Evolutionary conservation across 164 flowering plant species (phyloP), one percentile per base, ranked within the genome.

Genomic region (Magnolia sinica): DNA sequence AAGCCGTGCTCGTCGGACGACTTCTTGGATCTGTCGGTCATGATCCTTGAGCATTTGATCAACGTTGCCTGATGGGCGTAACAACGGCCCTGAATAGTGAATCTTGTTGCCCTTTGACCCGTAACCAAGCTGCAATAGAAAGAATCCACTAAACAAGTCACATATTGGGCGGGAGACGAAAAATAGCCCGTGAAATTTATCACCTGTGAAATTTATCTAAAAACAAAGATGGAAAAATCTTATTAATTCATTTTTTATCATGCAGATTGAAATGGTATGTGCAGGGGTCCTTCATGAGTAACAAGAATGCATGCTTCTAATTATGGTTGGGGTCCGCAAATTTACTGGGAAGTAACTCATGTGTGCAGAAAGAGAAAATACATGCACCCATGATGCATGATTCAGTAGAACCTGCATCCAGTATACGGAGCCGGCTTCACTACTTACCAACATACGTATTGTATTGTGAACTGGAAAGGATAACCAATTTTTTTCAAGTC

Each of bases 1-100:
- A 0, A 88, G 69, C n/a, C 96, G 91, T 70, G 96, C 91, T 80
- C 98, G 87, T 61, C 99, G 84, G 24, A 85, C 92, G 63, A 91
- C 99, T 80, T 96, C 98, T 84, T 94, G 99, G 74, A 96, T 86
- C 50, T 94, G 99, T 70, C 95, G 94, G 74, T 96, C 99, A 66
- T 92, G 96, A 61, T 96, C 98, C 80, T 94, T 92, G 68, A 94
- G 83, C 90, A 91, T 82, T 89, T 96, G 96, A 73, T 96, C 98
- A 84, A 91, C 80, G 71, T 96, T 94, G 69, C 93, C 89, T 31
- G 97, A 87, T 4, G 93, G 92, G 18, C 84, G 93, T 10, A 91
- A 52, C 68, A 92, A 85, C 4, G 99, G 98, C 23, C 99, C 99
- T 37, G 99, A 96, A 82, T 92, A 96, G 77, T 92, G 97, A 59